These are phyloP conservation scores for Ambrosia hybrid DNA, from an alignment of 140 eudicot genomes.

Conservation along the genomic window DNA sequence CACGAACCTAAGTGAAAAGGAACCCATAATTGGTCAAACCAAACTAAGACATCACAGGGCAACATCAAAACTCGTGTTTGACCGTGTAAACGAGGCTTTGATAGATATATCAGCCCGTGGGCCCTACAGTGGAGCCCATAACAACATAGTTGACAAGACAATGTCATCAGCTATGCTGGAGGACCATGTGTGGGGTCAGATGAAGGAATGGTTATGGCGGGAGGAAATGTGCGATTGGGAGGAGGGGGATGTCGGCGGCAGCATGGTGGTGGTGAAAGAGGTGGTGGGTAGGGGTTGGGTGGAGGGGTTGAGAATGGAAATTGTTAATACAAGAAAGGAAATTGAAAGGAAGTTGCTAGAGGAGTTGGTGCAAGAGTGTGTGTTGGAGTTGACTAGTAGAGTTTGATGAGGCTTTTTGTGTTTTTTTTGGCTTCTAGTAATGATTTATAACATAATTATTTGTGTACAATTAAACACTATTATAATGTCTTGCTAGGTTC, in stretches of 20 bases:
- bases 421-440: slow-evolving; percentile 11
- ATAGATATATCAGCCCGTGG: slow-evolving; percentile 58
- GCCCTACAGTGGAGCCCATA: slow-evolving; percentile 30
- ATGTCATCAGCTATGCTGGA: slow-evolving; percentile 30
- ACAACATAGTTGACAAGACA: slow-evolving; percentile 15
- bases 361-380: slow-evolving; percentile 71
- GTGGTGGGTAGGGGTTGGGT: slow-evolving; percentile 82
- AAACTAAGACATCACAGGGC: slow-evolving; percentile 56
- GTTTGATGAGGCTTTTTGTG: slow-evolving; percentile 33
- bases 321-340: slow-evolving; percentile 58
- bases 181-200: slow-evolving; percentile 66
- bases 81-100: slow-evolving; percentile 70
- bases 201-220: slow-evolving; percentile 64
- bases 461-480: slow-evolving; percentile 35
- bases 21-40: slow-evolving; percentile 41
- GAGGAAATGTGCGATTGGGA: slow-evolving; percentile 47
- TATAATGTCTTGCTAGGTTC: slow-evolving; percentile 26
- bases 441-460: slow-evolving; percentile 37
- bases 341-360: slow-evolving; percentile 79
- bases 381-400: slow-evolving; percentile 63
- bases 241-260: slow-evolving; percentile 45
- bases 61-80: slow-evolving; percentile 68
- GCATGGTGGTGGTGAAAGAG: slow-evolving; percentile 72
- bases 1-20: slow-evolving; percentile 48
- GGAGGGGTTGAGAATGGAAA: slow-evolving; percentile 54